These are phyloP conservation scores for Talaromyces sp. DNA, from an alignment of 2,329 filamentous ascomycete species.

Conservation along the genomic window DNA sequence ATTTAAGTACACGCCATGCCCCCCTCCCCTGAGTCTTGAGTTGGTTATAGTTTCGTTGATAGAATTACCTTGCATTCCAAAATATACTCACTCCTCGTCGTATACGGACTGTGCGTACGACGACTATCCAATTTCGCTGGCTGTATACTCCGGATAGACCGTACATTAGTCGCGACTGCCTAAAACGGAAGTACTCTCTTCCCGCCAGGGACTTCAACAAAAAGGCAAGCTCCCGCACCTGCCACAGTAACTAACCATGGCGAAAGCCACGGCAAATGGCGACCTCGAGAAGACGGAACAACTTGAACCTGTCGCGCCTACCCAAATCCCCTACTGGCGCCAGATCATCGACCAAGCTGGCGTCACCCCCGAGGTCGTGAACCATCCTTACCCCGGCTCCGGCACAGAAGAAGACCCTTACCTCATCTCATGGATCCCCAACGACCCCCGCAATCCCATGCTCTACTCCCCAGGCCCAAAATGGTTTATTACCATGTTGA, in stretches of 20 bases:
- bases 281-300: slow-evolving; percentile 26
- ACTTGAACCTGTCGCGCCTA: slow-evolving; percentile 18
- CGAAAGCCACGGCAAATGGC: slow-evolving; percentile 16
- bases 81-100: not conserved
- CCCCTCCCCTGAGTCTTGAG: not conserved
- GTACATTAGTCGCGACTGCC: not conserved
- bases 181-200: not conserved
- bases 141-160: too few relatives aligned
- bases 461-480: slow-evolving; percentile 31
- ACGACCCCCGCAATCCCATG: slow-evolving; percentile 42
- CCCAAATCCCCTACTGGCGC: slow-evolving; percentile 33
- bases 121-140: too few relatives aligned
- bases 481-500: slow-evolving; percentile 37
- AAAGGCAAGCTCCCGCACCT: not conserved
- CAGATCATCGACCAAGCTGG: slow-evolving; percentile 29
- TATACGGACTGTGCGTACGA: not conserved
- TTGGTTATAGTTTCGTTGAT: not conserved
- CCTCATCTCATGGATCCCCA: slow-evolving; percentile 39
- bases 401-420: slow-evolving; percentile 42
- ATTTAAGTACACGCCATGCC: not conserved
- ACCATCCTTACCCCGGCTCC: slow-evolving; percentile 31
- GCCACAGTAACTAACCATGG: not conserved
- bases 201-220: not conserved
- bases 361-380: slow-evolving; percentile 32
- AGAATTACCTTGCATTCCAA: not conserved